phyloP scores from a whole-genome alignment of 2,329 filamentous ascomycete genomes.

The Colletotrichum tabaci region DNA sequence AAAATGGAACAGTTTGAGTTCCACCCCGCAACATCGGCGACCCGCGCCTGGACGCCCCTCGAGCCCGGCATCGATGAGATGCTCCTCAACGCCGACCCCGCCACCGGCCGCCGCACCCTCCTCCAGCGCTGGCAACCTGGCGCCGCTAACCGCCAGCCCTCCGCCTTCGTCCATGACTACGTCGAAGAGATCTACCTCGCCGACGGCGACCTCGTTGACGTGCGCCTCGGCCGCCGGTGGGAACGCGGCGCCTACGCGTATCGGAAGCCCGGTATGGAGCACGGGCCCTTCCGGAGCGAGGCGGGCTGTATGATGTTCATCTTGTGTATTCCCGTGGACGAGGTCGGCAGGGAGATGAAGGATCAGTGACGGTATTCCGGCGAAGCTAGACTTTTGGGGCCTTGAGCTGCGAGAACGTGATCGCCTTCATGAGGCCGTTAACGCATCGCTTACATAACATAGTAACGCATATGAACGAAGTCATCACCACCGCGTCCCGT shows the following conservation, averaged over 20 bases:
- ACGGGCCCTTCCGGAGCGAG: constrained; percentile 54
- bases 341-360: constrained; percentile 25
- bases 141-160: constrained; percentile 46
- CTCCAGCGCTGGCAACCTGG: constrained; percentile 56
- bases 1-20: constrained; percentile 50
- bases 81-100: constrained; percentile 51
- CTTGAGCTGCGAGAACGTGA: background rate
- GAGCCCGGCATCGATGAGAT: constrained; percentile 54
- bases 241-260: constrained; percentile 56
- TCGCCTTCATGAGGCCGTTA: background rate
- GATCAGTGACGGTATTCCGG: background rate
- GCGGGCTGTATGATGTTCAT: constrained; percentile 56
- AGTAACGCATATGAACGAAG: constrained; percentile 1
- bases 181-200: constrained; percentile 57
- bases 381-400: background rate
- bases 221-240: constrained; percentile 50
- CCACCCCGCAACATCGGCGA: constrained; percentile 43
- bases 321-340: constrained; percentile 44
- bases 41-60: constrained; percentile 47
- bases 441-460: background rate
- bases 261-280: constrained; percentile 56
- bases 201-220: constrained; percentile 54
- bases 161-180: constrained; percentile 53
- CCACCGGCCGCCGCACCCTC: constrained; percentile 48
- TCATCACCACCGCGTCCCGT: constrained; percentile 18